Percentiles rank a stretch among this genome's conserved stretches.
These are phyloP conservation scores for Karstenula rhodostoma DNA, from an alignment of 2,329 filamentous ascomycete species.

Conservation along the genomic window DNA sequence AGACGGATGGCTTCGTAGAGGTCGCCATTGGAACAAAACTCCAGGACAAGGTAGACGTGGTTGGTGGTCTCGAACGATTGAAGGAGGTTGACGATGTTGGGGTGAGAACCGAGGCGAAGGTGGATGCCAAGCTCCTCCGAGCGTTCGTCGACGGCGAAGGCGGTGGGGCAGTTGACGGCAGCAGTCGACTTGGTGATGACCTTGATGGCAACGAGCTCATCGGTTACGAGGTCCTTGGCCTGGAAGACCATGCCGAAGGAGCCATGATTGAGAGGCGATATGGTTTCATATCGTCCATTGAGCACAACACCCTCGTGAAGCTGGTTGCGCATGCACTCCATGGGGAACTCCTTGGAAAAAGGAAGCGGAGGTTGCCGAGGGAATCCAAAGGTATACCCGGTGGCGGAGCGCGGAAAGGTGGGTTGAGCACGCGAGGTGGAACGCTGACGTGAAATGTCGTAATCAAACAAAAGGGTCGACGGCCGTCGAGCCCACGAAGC, in stretches of 20 bases:
- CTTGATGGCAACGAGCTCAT: conserved; percentile 90
- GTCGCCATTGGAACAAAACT: conserved; percentile 95
- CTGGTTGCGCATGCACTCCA: conserved; percentile 88
- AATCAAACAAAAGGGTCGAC: conserved; percentile 46
- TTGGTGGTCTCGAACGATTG: conserved; percentile 91
- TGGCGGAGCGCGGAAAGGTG: conserved; percentile 37
- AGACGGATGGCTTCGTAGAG: conserved; percentile 96
- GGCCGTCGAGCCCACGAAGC: conserved; percentile 43
- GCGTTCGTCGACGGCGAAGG: conserved; percentile 80
- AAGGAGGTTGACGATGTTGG: conserved; percentile 92
- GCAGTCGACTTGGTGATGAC: conserved; percentile 86
- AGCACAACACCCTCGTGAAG: conserved; percentile 83
- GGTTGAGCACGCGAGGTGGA: conserved; percentile 28
- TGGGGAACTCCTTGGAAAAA: conserved; percentile 45
- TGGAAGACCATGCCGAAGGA: conserved; percentile 99
- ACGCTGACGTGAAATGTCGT: conserved; percentile 37
- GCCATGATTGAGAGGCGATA: conserved; percentile 96
- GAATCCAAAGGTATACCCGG: conserved; percentile 44
- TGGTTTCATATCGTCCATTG: conserved; percentile 87
- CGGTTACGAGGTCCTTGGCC: conserved; percentile 79
- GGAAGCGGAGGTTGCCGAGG: conserved; percentile 33
- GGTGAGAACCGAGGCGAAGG: conserved; percentile 77
- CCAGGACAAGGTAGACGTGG: conserved; percentile 90
- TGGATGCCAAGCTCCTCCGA: conserved; percentile 85
- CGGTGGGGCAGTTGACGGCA: conserved; percentile 64